A percentile compares a stretch with the other conserved stretches of the same genome.
These are phyloP conservation scores for Aureobasidium pullulans DNA, from an alignment of 2,329 filamentous ascomycete genomes.

Conservation along the genomic window DNA sequence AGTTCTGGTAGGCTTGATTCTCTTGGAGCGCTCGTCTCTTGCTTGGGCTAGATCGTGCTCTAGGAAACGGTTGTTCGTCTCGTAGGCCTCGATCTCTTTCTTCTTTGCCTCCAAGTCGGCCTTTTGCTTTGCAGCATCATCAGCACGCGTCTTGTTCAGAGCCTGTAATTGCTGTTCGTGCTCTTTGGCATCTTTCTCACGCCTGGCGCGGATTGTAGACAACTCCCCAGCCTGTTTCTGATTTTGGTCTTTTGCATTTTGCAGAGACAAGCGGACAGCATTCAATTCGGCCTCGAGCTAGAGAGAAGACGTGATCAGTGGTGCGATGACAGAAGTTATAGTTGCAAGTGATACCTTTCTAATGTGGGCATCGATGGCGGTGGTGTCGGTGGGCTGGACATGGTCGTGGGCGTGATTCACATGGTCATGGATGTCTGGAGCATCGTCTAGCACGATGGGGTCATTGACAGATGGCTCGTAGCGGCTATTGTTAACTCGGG, in stretches of 20 bases:
- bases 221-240: conserved; percentile 64
- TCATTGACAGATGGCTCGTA: background rate
- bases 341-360: background rate
- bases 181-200: conserved; percentile 53
- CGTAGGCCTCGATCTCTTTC: conserved; percentile 56
- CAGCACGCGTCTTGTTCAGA: conserved; percentile 56
- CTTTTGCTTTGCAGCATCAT: conserved; percentile 57
- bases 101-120: conserved; percentile 57
- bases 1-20: conserved; percentile 26
- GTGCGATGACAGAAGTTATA: background rate
- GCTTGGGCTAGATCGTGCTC: conserved; percentile 63
- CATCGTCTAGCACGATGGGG: background rate
- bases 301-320: conserved; percentile 3
- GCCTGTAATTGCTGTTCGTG: conserved; percentile 56
- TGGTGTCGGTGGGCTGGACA: background rate
- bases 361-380: background rate
- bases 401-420: background rate
- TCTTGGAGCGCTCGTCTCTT: conserved; percentile 38
- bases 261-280: conserved; percentile 31
- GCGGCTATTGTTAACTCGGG: background rate
- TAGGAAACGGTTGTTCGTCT: conserved; percentile 65
- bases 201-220: conserved; percentile 65
- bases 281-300: conserved; percentile 38
- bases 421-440: background rate
- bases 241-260: conserved; percentile 41